A percentile compares a stretch with the other conserved stretches of the same genome.
Evolutionary conservation across 345 rosid species (phyloP).

Genomic region (Psidium friedrichsthalianum): DNA sequence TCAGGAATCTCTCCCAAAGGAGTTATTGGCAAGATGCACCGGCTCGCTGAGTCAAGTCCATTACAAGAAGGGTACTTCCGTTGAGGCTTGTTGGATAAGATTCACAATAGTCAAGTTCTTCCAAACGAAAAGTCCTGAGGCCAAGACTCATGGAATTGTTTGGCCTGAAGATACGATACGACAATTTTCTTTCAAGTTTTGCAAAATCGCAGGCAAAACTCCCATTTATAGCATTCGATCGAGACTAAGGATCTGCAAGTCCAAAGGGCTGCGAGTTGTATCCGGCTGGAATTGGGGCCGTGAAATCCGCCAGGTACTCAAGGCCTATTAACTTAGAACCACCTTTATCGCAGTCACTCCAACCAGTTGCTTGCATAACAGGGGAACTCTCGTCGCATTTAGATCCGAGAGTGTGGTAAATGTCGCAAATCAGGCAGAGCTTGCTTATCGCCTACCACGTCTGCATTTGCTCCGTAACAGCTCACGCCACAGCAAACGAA

Average conservation of each 20-base stretch:
- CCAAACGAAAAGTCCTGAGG: constrained; percentile 50
- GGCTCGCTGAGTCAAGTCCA: constrained; percentile 48
- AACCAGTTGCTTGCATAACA: constrained; percentile 51
- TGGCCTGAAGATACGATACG: constrained; percentile 64
- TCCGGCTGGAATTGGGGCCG: constrained; percentile 57
- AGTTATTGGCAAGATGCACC: constrained; percentile 73
- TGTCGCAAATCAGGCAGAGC: constrained; percentile 59
- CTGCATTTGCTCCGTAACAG: constrained; percentile 23
- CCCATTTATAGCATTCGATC: constrained; percentile 65
- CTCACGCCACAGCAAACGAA: constrained; percentile 21
- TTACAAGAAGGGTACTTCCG: constrained; percentile 49
- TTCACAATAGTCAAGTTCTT: constrained; percentile 56
- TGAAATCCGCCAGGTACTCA: constrained; percentile 85
- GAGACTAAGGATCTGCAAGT: constrained; percentile 70
- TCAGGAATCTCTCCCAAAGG: constrained; percentile 74
- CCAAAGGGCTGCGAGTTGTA: constrained; percentile 59
- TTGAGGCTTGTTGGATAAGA: constrained; percentile 62
- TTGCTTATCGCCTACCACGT: constrained; percentile 54
- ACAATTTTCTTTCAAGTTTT: constrained; percentile 47
- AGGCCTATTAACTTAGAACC: constrained; percentile 37
- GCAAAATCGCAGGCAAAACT: constrained; percentile 54
- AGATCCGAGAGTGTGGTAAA: constrained; percentile 43
- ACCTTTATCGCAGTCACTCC: constrained; percentile 62
- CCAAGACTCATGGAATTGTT: constrained; percentile 63
- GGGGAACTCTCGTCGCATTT: constrained; percentile 48